Percentiles rank a stretch among this genome's conserved stretches.
Conservation (phyloP, 2,329 filamentous ascomycete genomes). For the Nemania sp. region DNA sequence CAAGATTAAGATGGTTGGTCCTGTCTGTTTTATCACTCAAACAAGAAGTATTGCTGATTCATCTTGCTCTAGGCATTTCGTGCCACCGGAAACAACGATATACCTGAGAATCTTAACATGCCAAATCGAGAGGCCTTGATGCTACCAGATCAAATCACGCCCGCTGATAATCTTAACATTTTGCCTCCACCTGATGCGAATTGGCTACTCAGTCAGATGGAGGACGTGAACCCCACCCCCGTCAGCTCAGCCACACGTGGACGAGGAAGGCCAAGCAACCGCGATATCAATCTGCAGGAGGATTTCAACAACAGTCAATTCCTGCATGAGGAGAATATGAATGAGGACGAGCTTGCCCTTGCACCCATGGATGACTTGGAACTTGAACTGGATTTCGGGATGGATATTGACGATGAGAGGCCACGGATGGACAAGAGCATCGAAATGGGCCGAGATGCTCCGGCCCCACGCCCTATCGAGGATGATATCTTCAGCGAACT, state of each 20-base stretch:
- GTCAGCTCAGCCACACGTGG: constrained; percentile 61
- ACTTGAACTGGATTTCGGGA: constrained; percentile 73
- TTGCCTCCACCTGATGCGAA: constrained; percentile 88
- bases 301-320: constrained; percentile 80
- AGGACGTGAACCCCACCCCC: constrained; percentile 61
- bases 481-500: constrained; percentile 72
- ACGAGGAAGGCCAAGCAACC: constrained; percentile 51
- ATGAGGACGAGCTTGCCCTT: constrained; percentile 62
- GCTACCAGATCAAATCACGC: constrained; percentile 89
- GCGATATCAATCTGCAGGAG: constrained; percentile 71
- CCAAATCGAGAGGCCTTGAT: constrained; percentile 85
- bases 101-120: constrained; percentile 79
- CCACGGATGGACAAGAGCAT: constrained; percentile 66
- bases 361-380: constrained; percentile 69
- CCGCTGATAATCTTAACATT: constrained; percentile 77
- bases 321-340: constrained; percentile 66
- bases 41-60: constrained; percentile 41
- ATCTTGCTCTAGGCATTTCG: constrained; percentile 75
- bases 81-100: constrained; percentile 90
- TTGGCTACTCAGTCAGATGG: constrained; percentile 77
- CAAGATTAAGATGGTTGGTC: constrained; percentile 93
- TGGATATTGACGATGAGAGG: constrained; percentile 73
- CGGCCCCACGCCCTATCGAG: constrained; percentile 67
- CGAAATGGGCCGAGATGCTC: constrained; percentile 88
- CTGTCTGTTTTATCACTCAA: background rate